Conservation (phyloP, 371 early-diverging fungal genomes). For the Syncephalastrum racemosum region DNA sequence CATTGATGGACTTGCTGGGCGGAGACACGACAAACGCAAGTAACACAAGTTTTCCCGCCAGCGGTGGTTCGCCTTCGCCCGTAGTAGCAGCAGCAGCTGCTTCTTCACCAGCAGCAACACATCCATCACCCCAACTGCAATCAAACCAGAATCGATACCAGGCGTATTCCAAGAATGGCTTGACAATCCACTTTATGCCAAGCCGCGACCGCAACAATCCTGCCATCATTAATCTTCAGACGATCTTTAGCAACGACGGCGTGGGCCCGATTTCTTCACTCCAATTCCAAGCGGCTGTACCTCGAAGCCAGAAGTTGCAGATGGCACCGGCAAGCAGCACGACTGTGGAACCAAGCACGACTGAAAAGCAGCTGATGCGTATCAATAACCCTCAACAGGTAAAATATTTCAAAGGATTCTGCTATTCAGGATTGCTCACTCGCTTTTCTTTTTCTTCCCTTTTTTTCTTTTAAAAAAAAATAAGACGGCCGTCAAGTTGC, state of each 20-base stretch:
- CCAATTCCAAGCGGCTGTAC: conserved; percentile 92
- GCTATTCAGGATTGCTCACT: background rate
- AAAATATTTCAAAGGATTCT: conserved; percentile 9
- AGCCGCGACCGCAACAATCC: conserved; percentile 57
- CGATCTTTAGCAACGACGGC: conserved; percentile 69
- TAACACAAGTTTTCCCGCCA: background rate
- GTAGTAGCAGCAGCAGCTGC: conserved; percentile 23
- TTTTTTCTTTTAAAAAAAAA: too few species aligned
- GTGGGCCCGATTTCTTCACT: conserved; percentile 58
- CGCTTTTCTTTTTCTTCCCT: background rate
- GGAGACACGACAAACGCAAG: conserved; percentile 2
- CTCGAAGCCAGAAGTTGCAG: conserved; percentile 82
- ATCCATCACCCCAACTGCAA: conserved; percentile 5
- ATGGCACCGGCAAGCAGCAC: conserved; percentile 78
- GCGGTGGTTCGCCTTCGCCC: conserved; percentile 6
- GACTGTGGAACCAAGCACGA: conserved; percentile 54
- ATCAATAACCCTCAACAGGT: conserved; percentile 87
- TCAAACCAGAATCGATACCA: conserved; percentile 39
- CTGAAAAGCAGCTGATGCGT: conserved; percentile 77
- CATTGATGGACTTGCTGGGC: conserved; percentile 43
- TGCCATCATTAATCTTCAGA: conserved; percentile 65
- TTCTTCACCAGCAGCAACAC: conserved; percentile 5
- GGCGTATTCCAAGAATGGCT: conserved; percentile 78
- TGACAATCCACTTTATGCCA: conserved; percentile 70
- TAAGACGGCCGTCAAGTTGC: conserved; percentile 74